Evolutionary conservation across 2,329 filamentous ascomycete species (phyloP), one percentile per base, ranked within the genome.

Genomic region (Pezicula carpinea): DNA sequence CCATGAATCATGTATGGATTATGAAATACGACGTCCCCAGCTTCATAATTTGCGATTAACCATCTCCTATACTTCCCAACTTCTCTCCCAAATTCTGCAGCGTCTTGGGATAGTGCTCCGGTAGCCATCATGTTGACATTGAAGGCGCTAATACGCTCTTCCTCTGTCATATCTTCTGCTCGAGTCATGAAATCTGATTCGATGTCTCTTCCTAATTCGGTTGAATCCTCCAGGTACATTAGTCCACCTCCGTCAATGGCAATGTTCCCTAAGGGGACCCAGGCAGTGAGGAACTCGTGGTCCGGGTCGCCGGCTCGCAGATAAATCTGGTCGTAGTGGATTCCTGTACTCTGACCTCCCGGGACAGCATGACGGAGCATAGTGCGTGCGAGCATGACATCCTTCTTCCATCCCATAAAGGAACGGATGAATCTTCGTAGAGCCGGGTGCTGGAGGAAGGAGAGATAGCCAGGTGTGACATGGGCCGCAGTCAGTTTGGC

Each of bases 311-410:
- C 74, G 55, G 74, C 55, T 7, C 73, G 56, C 31, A 77, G 52
- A 53, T 76, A 77, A 21, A 77, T 76, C 58, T 77, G 73, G 54
- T 77, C 74, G 52, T 77, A 77, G 49, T 77, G 74, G 5, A 77
- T 72, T 0, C 72, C 73, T 49, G 75, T 77, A 0, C 73, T 70
- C 50, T 75, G 73, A 13, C 70, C 72, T 0, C 69, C 68, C 2
- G 74, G 74, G 0, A 71, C 70, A 47, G 76, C 76, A 49, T 75
- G 75, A 21, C 74, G 64, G 42, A 77, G 53, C 18, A 77, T 52
- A 4, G 70, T 72, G 31, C 73, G 79, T 73, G 0, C 76, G 76
- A 52, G 80, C 76, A 0, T 77, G 74, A 77, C 58, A 0, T 73
- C 76, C 35, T 71, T 58, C 0, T 69, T 73, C 79, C 79, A 83